A percentile compares a stretch with the other conserved stretches of the same genome.
Evolutionary conservation across 108 stramenopile genomes (phyloP).

Genomic region (Nitzschia inconspicua): DNA sequence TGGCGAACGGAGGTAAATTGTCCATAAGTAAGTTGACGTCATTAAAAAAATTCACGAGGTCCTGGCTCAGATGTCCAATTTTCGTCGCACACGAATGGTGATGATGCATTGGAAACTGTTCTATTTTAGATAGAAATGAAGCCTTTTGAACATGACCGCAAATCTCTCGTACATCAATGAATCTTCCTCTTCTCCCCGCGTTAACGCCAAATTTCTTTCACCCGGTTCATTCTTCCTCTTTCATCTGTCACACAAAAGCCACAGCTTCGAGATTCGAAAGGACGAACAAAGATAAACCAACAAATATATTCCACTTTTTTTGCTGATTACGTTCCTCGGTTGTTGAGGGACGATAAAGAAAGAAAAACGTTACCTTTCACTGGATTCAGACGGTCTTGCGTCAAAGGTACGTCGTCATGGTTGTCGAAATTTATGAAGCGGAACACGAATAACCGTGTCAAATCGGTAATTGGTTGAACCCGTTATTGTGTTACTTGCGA

Average conservation of each 20-base stretch:
- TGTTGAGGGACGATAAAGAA: slow-evolving; percentile 22
- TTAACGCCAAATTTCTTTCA: background rate
- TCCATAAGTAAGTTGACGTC: too few species aligned
- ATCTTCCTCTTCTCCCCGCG: background rate
- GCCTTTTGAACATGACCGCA: too few species aligned
- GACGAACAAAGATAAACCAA: background rate
- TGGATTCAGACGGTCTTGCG: slow-evolving; percentile 36
- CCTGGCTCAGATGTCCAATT: too few species aligned
- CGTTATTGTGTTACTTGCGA: background rate
- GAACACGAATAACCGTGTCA: background rate
- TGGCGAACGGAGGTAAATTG: too few species aligned
- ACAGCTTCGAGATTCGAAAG: too few species aligned
- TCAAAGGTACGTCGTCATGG: slow-evolving; percentile 31
- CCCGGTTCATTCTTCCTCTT: background rate
- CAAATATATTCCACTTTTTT: background rate
- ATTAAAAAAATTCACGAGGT: too few species aligned
- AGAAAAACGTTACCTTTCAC: slow-evolving; percentile 34
- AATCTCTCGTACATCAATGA: too few species aligned
- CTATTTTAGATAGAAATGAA: too few species aligned
- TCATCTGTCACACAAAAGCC: too few species aligned
- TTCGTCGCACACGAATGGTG: too few species aligned
- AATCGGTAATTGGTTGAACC: background rate
- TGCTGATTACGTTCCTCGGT: slow-evolving; percentile 5
- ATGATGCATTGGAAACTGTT: too few species aligned
- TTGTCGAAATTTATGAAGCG: background rate